Conservation (phyloP, 768 basidiomycete genomes). For the Pilatotrama ljubarskyi region DNA sequence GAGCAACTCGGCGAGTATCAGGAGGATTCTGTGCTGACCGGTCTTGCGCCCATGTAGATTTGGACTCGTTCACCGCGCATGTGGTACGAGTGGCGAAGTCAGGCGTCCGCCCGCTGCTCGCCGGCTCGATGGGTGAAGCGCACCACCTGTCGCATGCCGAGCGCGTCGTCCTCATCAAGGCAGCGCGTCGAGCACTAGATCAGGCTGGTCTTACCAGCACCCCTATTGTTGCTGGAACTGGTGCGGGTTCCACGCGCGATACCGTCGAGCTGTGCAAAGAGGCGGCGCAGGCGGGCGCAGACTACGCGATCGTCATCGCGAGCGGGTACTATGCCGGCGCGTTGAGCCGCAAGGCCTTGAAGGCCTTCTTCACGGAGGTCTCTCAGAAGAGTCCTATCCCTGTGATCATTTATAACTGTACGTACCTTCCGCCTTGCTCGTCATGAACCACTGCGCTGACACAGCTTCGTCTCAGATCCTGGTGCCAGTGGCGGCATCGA, state of each 20-base stretch:
- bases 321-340: slow-evolving; percentile 87
- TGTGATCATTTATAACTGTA: slow-evolving; percentile 87
- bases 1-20: too few relatives aligned
- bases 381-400: slow-evolving; percentile 81
- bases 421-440: slow-evolving; percentile 24
- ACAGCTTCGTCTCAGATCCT: slow-evolving; percentile 57
- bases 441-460: not conserved
- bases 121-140: slow-evolving; percentile 51
- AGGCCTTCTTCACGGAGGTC: slow-evolving; percentile 77
- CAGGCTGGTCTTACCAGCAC: slow-evolving; percentile 53
- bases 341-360: slow-evolving; percentile 68
- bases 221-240: slow-evolving; percentile 82
- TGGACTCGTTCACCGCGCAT: slow-evolving; percentile 37
- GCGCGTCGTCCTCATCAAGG: slow-evolving; percentile 26
- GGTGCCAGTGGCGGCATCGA: slow-evolving; percentile 89
- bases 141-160: slow-evolving; percentile 47
- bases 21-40: too few relatives aligned
- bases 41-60: too few relatives aligned
- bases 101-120: slow-evolving; percentile 39
- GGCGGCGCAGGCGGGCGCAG: slow-evolving; percentile 84
- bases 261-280: slow-evolving; percentile 73
- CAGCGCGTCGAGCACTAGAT: slow-evolving; percentile 68
- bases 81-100: slow-evolving; percentile 42
- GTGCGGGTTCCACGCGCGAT: slow-evolving; percentile 80
- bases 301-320: slow-evolving; percentile 82